phyloP scores from a whole-genome alignment of 1,139 yeast genomes.

The Yamadazyma triangularis region DNA sequence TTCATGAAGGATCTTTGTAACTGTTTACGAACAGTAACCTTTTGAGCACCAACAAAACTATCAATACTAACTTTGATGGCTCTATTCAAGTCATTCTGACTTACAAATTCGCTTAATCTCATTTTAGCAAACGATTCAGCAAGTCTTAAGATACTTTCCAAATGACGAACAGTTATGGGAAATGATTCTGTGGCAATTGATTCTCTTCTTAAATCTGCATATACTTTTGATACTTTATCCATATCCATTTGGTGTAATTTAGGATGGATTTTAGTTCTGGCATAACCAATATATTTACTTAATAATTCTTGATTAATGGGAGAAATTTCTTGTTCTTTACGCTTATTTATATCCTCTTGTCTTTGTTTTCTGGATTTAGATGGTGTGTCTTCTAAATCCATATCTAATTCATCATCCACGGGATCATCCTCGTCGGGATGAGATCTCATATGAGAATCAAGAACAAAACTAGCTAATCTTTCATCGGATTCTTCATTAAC shows the following conservation, averaged over 20 bases:
- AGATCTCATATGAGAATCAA: constrained; percentile 87
- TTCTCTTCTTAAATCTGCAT: constrained; percentile 90
- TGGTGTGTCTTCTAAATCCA: constrained; percentile 19
- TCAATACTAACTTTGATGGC: constrained; percentile 91
- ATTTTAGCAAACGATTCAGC: constrained; percentile 95
- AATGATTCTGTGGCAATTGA: constrained; percentile 90
- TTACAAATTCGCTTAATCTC: constrained; percentile 90
- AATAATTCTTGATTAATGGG: constrained; percentile 83
- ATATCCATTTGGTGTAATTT: constrained; percentile 87
- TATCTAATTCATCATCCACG: constrained; percentile 28
- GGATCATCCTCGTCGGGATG: constrained; percentile 55
- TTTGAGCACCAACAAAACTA: constrained; percentile 94
- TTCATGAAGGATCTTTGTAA: constrained; percentile 84
- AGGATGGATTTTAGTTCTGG: constrained; percentile 76
- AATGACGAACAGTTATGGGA: constrained; percentile 97
- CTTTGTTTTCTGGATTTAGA: constrained; percentile 29
- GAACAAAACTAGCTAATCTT: constrained; percentile 81
- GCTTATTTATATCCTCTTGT: constrained; percentile 40
- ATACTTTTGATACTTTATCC: constrained; percentile 88
- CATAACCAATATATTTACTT: constrained; percentile 84
- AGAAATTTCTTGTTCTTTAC: constrained; percentile 67
- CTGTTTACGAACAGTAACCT: constrained; percentile 83
- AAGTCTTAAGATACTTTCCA: constrained; percentile 88
- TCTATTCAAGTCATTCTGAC: constrained; percentile 79
- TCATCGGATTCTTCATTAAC: constrained; percentile 91